phyloP scores from a whole-genome alignment of 805 yeast genomes.

The Barnettozyma sucrosica region DNA sequence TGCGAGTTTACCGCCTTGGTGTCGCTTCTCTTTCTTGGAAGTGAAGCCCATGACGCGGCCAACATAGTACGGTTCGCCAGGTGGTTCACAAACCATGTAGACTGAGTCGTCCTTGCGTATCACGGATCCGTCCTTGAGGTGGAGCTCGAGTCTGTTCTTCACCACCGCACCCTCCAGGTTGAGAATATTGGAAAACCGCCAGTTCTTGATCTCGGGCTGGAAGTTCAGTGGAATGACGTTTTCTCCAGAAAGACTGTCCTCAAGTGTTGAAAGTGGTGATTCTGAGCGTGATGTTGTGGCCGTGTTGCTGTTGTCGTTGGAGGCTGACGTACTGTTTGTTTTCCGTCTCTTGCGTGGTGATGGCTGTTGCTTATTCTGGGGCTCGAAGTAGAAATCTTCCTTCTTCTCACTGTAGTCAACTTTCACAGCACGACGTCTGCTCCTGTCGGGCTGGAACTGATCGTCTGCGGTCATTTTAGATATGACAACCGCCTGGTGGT shows the following conservation, averaged over 20 bases:
- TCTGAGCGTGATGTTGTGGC: constrained; percentile 8
- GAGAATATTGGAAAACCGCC: constrained; percentile 30
- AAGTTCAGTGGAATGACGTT: constrained; percentile 19
- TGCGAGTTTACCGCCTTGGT: not conserved
- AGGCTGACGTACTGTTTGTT: not conserved
- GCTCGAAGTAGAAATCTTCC: constrained; percentile 15
- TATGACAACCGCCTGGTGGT: not conserved
- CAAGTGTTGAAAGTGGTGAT: constrained; percentile 6
- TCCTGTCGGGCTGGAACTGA: constrained; percentile 5
- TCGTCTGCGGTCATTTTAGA: not conserved
- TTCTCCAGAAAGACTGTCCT: constrained; percentile 3
- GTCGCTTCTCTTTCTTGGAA: constrained; percentile 28
- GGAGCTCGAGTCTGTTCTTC: constrained; percentile 19
- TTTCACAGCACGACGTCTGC: constrained; percentile 21
- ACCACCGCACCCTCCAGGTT: constrained; percentile 36
- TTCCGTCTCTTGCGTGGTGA: constrained; percentile 1
- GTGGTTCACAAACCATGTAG: constrained; percentile 85
- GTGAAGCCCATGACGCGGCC: constrained; percentile 78
- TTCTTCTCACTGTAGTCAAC: constrained; percentile 23
- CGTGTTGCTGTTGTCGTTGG: not conserved
- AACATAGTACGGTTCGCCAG: constrained; percentile 89
- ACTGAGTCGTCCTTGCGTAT: constrained; percentile 48
- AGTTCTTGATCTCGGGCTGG: constrained; percentile 17
- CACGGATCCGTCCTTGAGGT: constrained; percentile 16
- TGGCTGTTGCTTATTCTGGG: not conserved